phyloP scores from a whole-genome alignment of 768 basidiomycete genomes.

The Boletus sensibilis region DNA sequence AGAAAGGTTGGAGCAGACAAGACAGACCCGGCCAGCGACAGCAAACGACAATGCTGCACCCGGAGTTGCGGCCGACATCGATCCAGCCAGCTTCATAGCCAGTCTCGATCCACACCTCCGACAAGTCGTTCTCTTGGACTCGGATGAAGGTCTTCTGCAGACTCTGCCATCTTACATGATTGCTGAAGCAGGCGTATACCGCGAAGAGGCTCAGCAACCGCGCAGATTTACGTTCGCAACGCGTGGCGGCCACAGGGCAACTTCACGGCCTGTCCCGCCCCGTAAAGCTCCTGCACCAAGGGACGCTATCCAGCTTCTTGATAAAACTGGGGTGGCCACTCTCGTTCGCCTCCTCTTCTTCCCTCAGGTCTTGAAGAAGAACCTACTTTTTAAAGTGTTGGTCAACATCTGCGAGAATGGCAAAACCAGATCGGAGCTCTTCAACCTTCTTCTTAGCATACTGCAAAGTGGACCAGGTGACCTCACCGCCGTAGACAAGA shows the following conservation, averaged over 20 bases:
- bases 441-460: constrained; percentile 92
- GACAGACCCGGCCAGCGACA: constrained; percentile 42
- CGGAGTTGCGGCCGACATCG: constrained; percentile 66
- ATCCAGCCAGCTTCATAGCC: constrained; percentile 88
- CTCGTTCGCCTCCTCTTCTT: constrained; percentile 94
- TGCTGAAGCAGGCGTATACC: constrained; percentile 74
- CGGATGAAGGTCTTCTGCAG: constrained; percentile 81
- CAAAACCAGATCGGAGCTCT: constrained; percentile 86
- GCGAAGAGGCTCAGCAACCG: constrained; percentile 49
- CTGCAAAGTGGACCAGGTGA: constrained; percentile 95
- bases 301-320: constrained; percentile 91
- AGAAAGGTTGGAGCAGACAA: constrained; percentile 79
- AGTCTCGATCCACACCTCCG: constrained; percentile 87
- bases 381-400: constrained; percentile 81
- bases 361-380: constrained; percentile 88
- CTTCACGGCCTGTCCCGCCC: constrained; percentile 30
- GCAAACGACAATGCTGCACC: constrained; percentile 29
- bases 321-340: constrained; percentile 84
- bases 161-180: constrained; percentile 82
- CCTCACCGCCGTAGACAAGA: constrained; percentile 86
- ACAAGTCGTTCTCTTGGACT: constrained; percentile 87
- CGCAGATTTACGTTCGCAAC: constrained; percentile 34
- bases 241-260: constrained; percentile 28
- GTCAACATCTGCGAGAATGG: constrained; percentile 95
- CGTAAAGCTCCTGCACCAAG: constrained; percentile 61